These are phyloP conservation scores for Nigrospora osmanthi DNA, from an alignment of 2,329 filamentous ascomycete species.

Conservation along the genomic window DNA sequence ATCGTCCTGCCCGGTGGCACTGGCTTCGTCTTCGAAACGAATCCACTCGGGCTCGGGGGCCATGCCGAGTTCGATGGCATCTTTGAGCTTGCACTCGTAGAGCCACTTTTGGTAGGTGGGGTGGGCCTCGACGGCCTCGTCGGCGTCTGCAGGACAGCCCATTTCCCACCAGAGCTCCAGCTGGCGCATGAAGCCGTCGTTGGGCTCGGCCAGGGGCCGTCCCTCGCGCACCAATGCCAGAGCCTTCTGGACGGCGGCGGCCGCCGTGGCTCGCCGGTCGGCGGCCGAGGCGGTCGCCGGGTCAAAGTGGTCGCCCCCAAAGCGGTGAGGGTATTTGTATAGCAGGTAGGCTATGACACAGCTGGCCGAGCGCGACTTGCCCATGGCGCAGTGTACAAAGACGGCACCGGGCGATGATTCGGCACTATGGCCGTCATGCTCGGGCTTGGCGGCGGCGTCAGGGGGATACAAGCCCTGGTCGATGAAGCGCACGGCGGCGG, in stretches of 20 bases:
- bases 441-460: conserved; percentile 54
- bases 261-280: conserved; percentile 31
- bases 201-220: conserved; percentile 78
- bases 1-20: conserved; percentile 37
- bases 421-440: conserved; percentile 23
- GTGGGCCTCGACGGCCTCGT: conserved; percentile 49
- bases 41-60: conserved; percentile 71
- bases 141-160: conserved; percentile 61
- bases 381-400: conserved; percentile 76
- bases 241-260: conserved; percentile 48
- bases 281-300: conserved; percentile 30
- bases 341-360: conserved; percentile 81
- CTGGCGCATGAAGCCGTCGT: conserved; percentile 85
- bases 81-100: conserved; percentile 46
- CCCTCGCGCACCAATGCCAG: conserved; percentile 61
- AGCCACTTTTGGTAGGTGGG: conserved; percentile 72
- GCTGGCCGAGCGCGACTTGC: conserved; percentile 86
- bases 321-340: conserved; percentile 50
- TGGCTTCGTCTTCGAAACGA: conserved; percentile 68
- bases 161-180: conserved; percentile 82
- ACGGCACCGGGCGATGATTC: conserved; percentile 30
- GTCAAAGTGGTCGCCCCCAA: conserved; percentile 33
- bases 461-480: conserved; percentile 54
- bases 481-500: conserved; percentile 75
- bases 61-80: conserved; percentile 61